phyloP scores from a whole-genome alignment of 2,329 filamentous ascomycete genomes.

The Mycosphaerella sp. region DNA sequence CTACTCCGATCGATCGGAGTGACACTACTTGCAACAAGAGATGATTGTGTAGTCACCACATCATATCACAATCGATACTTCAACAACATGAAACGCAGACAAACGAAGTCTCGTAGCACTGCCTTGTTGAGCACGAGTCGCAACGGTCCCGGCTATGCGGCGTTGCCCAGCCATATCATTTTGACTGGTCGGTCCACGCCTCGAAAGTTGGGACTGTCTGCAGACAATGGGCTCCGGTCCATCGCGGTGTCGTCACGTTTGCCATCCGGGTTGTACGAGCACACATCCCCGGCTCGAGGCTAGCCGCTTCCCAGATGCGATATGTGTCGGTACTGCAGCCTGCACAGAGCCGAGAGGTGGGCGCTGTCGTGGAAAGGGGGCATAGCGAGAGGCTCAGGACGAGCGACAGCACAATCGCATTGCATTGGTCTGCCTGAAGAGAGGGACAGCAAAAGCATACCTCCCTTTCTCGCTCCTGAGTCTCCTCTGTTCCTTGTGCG shows the following conservation, averaged over 20 bases:
- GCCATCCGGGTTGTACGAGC: slow-evolving; percentile 5
- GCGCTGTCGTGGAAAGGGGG: not conserved
- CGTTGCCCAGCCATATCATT: slow-evolving; percentile 5
- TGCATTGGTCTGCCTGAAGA: no score
- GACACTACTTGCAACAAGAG: not conserved
- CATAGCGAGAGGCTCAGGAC: not conserved
- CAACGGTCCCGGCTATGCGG: not conserved
- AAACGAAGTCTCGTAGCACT: slow-evolving; percentile 2
- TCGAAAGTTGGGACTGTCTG: not conserved
- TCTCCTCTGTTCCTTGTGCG: no score
- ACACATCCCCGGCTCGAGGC: slow-evolving; percentile 11
- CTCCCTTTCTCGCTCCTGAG: no score
- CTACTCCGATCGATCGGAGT: no score
- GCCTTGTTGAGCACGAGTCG: slow-evolving; percentile 5
- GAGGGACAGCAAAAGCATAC: no score
- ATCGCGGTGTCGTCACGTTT: slow-evolving; percentile 2
- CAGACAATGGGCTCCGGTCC: not conserved
- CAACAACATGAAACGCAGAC: slow-evolving; percentile 3
- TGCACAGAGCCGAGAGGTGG: slow-evolving; percentile 1
- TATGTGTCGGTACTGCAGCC: slow-evolving; percentile 1
- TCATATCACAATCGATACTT: not conserved
- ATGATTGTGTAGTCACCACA: not conserved
- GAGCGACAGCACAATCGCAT: no score
- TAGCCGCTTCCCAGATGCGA: not conserved
- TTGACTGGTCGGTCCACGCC: slow-evolving; percentile 1